These are phyloP conservation scores for Acanthamoeba lenticulata DNA, from an alignment of 208 protist genomes.

Conservation along the genomic window DNA sequence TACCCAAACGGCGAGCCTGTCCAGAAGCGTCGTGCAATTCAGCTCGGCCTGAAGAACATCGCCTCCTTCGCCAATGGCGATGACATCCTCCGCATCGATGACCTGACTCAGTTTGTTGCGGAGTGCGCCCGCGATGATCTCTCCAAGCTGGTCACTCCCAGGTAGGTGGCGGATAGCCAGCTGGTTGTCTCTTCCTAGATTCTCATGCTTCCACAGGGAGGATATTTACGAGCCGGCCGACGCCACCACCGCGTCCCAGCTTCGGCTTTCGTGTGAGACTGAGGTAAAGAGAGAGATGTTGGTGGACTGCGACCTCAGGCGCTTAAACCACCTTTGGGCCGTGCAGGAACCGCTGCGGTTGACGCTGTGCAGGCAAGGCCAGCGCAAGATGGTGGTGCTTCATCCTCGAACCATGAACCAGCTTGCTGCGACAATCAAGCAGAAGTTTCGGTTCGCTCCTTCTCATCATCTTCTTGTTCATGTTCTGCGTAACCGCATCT, in stretches of 20 bases:
- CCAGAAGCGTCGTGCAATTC: conserved; percentile 71
- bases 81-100: conserved; percentile 70
- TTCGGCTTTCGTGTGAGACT: neutral
- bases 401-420: conserved; percentile 36
- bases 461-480: neutral
- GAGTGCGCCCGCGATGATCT: conserved; percentile 23
- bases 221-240: neutral
- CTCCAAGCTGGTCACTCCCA: neutral
- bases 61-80: conserved; percentile 3
- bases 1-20: conserved; percentile 74
- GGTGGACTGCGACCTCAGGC: neutral
- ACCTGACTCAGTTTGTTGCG: conserved; percentile 70
- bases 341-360: conserved; percentile 19
- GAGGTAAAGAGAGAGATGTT: neutral
- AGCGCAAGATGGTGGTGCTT: conserved; percentile 24
- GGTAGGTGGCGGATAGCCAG: neutral
- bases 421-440: conserved; percentile 8
- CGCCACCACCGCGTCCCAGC: neutral
- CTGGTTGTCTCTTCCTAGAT: neutral
- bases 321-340: neutral
- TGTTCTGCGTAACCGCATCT: neutral
- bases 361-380: neutral
- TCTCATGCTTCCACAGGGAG: neutral
- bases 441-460: conserved; percentile 61
- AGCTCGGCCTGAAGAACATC: conserved; percentile 77